Conservation (phyloP, 1,139 yeast genomes). For the Hansenula lynferdii region DNA sequence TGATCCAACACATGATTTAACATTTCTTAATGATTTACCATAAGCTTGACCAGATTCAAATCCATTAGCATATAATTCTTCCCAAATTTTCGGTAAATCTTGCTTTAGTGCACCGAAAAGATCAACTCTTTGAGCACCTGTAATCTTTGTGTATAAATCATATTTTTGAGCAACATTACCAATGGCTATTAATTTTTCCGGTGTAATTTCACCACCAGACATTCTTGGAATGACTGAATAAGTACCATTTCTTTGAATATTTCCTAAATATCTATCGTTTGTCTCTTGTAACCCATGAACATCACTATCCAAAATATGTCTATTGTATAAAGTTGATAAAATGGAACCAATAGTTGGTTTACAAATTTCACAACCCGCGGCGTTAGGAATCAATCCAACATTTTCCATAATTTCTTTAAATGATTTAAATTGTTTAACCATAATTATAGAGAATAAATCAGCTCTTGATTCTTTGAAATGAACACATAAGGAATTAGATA, state of each 20-base stretch:
- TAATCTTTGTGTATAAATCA: slow-evolving; percentile 29
- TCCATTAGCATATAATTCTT: slow-evolving; percentile 26
- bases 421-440: slow-evolving; percentile 26
- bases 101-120: slow-evolving; percentile 29
- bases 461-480: slow-evolving; percentile 30
- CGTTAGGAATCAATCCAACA: slow-evolving; percentile 22
- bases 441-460: slow-evolving; percentile 27
- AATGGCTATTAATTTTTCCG: slow-evolving; percentile 28
- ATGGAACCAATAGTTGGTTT: slow-evolving; percentile 31
- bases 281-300: slow-evolving; percentile 30
- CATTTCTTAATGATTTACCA: slow-evolving; percentile 30
- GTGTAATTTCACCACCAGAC: slow-evolving; percentile 31
- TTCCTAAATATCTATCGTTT: slow-evolving; percentile 29
- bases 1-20: slow-evolving; percentile 32
- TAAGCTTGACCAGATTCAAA: slow-evolving; percentile 33
- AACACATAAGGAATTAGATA: slow-evolving; percentile 26
- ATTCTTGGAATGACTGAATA: slow-evolving; percentile 31
- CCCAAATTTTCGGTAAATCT: slow-evolving; percentile 30
- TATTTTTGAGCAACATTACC: slow-evolving; percentile 28
- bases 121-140: slow-evolving; percentile 32
- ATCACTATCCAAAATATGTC: slow-evolving; percentile 25
- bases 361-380: slow-evolving; percentile 30
- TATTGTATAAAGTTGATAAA: slow-evolving; percentile 27
- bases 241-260: slow-evolving; percentile 31
- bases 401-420: slow-evolving; percentile 26